A percentile compares a stretch with the other conserved stretches of the same genome.
phyloP scores from a whole-genome alignment of 768 basidiomycete species.

The Pleurotus tuber-regium region DNA sequence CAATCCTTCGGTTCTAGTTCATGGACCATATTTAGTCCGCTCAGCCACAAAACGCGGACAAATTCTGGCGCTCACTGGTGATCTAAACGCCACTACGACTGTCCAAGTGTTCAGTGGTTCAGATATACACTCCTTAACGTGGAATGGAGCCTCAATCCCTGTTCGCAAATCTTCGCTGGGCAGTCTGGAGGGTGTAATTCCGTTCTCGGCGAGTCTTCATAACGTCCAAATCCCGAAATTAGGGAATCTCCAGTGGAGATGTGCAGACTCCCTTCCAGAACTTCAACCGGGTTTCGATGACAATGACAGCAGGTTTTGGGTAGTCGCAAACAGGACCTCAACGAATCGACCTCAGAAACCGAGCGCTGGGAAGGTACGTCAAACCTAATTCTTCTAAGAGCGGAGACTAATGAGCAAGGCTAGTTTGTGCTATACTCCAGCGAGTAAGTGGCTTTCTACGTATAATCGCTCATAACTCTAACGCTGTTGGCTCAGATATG shows the following conservation, averaged over 20 bases:
- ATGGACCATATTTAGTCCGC: constrained; percentile 34
- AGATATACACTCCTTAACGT: constrained; percentile 41
- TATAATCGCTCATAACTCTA: not conserved
- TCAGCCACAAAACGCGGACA: constrained; percentile 22
- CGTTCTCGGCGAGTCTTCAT: constrained; percentile 29
- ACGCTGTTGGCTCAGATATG: constrained; percentile 19
- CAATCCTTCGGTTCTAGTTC: constrained; percentile 27
- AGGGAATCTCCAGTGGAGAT: constrained; percentile 47
- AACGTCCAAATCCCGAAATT: constrained; percentile 37
- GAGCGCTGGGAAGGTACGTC: constrained; percentile 50
- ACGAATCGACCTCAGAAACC: constrained; percentile 59
- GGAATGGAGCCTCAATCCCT: constrained; percentile 53
- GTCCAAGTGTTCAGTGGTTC: constrained; percentile 55
- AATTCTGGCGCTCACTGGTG: constrained; percentile 40
- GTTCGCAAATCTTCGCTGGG: constrained; percentile 26
- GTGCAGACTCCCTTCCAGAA: constrained; percentile 63
- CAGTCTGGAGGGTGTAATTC: constrained; percentile 32
- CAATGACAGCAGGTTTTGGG: constrained; percentile 38
- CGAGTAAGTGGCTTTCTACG: constrained; percentile 20
- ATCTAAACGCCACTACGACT: constrained; percentile 48
- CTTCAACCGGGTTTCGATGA: constrained; percentile 51
- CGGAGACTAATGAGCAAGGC: too few relatives aligned
- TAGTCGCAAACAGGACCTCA: constrained; percentile 52
- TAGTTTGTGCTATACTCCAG: constrained; percentile 29
- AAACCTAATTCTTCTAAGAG: constrained; percentile 15